Conservation (phyloP, 768 basidiomycete genomes). For the Mycena leptocephala region DNA sequence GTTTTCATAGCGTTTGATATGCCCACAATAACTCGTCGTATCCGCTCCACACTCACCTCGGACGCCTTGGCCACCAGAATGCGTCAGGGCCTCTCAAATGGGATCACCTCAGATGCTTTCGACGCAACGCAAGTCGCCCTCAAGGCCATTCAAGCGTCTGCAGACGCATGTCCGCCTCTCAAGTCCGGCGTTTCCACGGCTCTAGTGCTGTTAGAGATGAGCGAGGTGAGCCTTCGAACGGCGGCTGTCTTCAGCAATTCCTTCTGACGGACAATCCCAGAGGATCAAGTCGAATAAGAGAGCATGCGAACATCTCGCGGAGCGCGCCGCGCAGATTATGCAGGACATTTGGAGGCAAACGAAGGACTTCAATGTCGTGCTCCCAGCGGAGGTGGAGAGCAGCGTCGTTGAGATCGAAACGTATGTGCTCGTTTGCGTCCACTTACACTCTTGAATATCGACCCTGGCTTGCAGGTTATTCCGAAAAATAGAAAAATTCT, state of each 20-base stretch:
- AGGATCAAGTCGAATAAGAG: neutral
- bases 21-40: neutral
- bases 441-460: neutral
- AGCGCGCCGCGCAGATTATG: neutral
- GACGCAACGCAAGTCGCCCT: neutral
- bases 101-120: neutral
- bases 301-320: neutral
- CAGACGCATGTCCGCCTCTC: too few species aligned
- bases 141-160: too few species aligned
- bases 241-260: neutral
- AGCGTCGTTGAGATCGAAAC: neutral
- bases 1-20: neutral
- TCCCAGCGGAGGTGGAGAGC: too few species aligned
- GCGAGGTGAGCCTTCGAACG: neutral
- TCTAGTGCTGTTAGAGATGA: too few species aligned
- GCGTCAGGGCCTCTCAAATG: neutral
- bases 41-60: neutral
- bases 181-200: too few species aligned
- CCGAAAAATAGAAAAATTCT: slow-evolving; percentile 16
- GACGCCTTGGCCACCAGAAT: neutral
- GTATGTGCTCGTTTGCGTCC: neutral
- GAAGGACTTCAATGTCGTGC: neutral
- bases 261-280: neutral
- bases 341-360: neutral
- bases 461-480: neutral